These are phyloP conservation scores for Monosporascus ibericus DNA, from an alignment of 2,329 filamentous ascomycete species.

Conservation along the genomic window DNA sequence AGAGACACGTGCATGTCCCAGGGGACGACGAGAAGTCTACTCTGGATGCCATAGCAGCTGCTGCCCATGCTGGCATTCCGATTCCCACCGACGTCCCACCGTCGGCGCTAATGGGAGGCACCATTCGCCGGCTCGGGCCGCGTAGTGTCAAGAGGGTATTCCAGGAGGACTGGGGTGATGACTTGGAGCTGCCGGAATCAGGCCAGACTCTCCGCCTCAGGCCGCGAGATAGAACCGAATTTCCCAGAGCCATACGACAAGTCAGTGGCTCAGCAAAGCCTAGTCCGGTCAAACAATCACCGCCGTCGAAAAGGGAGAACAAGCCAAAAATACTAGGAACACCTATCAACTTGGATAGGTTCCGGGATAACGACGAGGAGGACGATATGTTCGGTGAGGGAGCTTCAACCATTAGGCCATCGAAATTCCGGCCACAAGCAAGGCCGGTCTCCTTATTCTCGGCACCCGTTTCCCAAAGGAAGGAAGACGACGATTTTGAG, in stretches of 20 bases:
- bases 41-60: conserved; percentile 78
- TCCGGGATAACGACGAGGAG: conserved; percentile 55
- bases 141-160: conserved; percentile 66
- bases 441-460: conserved; percentile 39
- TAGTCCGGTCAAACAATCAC: conserved; percentile 42
- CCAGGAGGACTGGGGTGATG: conserved; percentile 77
- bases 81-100: conserved; percentile 80
- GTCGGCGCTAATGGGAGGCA: conserved; percentile 84
- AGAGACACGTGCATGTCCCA: conserved; percentile 79
- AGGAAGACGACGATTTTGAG: conserved; percentile 58
- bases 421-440: conserved; percentile 35
- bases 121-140: conserved; percentile 82
- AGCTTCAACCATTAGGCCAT: conserved; percentile 60
- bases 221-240: conserved; percentile 50
- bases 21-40: conserved; percentile 82
- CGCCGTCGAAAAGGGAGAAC: conserved; percentile 21
- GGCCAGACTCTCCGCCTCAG: conserved; percentile 60
- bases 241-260: conserved; percentile 64
- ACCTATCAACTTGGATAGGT: conserved; percentile 55
- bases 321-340: conserved; percentile 32
- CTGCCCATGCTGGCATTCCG: conserved; percentile 84
- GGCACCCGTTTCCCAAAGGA: conserved; percentile 48
- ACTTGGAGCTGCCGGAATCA: conserved; percentile 61
- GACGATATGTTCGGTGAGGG: conserved; percentile 60
- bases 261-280: conserved; percentile 52